A percentile compares a stretch with the other conserved stretches of the same genome.
These are phyloP conservation scores for Fusarium incarnatum DNA, from an alignment of 2,329 filamentous ascomycete genomes.

Conservation along the genomic window DNA sequence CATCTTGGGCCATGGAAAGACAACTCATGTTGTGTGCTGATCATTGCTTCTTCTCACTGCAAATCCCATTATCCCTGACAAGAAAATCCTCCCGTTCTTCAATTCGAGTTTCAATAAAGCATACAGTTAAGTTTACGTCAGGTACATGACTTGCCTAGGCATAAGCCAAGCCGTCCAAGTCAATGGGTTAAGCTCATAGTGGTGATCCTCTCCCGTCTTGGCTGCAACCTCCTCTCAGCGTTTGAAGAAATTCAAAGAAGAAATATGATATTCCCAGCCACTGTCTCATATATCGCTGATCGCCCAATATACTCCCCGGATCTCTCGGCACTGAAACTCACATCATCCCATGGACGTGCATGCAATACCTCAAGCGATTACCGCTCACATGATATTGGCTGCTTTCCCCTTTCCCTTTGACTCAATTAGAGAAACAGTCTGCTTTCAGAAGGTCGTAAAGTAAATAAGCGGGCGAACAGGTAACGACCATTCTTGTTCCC, in stretches of 20 bases:
- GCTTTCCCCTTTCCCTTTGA: neutral
- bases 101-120: neutral
- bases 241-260: slow-evolving; percentile 4
- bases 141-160: slow-evolving; percentile 10
- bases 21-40: slow-evolving; percentile 17
- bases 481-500: slow-evolving; percentile 6
- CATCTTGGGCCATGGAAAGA: neutral
- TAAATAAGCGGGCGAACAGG: slow-evolving; percentile 16
- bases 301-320: slow-evolving; percentile 24
- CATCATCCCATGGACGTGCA: slow-evolving; percentile 5
- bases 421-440: slow-evolving; percentile 2
- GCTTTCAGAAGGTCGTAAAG: slow-evolving; percentile 45
- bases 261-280: slow-evolving; percentile 18
- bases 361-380: slow-evolving; percentile 4
- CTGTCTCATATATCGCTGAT: slow-evolving; percentile 29
- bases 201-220: slow-evolving; percentile 36
- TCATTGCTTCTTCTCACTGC: slow-evolving; percentile 9
- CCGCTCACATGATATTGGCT: slow-evolving; percentile 16
- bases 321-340: slow-evolving; percentile 31
- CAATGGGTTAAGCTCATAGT: slow-evolving; percentile 14
- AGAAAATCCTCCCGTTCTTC: neutral
- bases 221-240: slow-evolving; percentile 19
- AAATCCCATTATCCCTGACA: neutral
- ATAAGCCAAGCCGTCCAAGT: slow-evolving; percentile 3
- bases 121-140: slow-evolving; percentile 5